Evolutionary conservation across 23 red algal species (phyloP), one percentile per base, ranked within the genome.

Genomic region (Cyanidium caldarium): DNA sequence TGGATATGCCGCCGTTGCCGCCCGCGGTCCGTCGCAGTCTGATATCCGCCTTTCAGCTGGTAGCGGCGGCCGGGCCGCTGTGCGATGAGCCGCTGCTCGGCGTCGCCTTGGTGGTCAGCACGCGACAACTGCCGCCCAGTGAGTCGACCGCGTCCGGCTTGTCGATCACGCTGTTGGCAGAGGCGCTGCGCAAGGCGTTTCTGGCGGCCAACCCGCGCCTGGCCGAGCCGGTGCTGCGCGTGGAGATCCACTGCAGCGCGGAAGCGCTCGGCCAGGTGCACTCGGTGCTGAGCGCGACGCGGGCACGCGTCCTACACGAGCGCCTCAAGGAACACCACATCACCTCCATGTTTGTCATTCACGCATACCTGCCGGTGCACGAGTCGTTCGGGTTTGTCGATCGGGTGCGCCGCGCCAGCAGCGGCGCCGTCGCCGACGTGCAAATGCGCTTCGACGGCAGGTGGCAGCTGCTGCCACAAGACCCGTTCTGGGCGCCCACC

Each of bases 81-180:
- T 87, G 80, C 69, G 92, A 98, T 29, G 92, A 98, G 68, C 80
- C 92, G 20, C 65, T 98, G 79, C 81, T 88, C 73, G 92, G 84
- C 28, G 92, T 94, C 13, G 79, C 38, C 19, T 71, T 94, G 36
- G 42, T 87, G 17, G 35, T 94, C 21, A 56, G 37, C 72, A 75
- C 39, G 57, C 21, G 28, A 78, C 44, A 23, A 35, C 16, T 35
- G 39, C 37, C 19, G 30, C 37, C 23, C 33, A 72, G 31, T 30
- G 39, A 37, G 1, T 13, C 77, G 0, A n/a, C 45, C 5, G 69
- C 77, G 0, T 69, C 70, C 34, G 40, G 66, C 33, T 19, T 94
- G 37, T n/a, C n/a, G n/a, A 86, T 94, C 57, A 75, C 76, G 14
- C 66, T 46, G 33, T 46, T 81, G 58, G 57, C 68, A 34, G 89